Evolutionary conservation across 2,329 filamentous ascomycete genomes (phyloP).

Genomic region (Neofusicoccum ribis): DNA sequence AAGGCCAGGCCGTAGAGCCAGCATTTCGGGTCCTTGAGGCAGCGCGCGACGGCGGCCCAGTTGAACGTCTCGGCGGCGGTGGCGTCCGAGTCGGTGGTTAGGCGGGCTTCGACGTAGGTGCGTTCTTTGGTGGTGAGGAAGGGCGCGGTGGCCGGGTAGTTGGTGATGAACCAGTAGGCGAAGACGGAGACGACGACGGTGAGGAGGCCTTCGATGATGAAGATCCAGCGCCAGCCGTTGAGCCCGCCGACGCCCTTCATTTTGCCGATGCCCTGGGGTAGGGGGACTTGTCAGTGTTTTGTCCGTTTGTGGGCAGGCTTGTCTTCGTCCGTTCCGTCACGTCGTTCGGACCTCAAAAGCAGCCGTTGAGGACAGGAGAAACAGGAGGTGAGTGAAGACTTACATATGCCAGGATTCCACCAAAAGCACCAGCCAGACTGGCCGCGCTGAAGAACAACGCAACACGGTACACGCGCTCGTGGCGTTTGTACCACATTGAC

Average conservation of each 20-base stretch:
- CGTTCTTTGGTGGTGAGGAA: constrained; percentile 58
- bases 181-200: constrained; percentile 36
- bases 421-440: constrained; percentile 61
- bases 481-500: constrained; percentile 63
- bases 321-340: not conserved
- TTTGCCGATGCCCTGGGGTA: constrained; percentile 54
- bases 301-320: not conserved
- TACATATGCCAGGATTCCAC: constrained; percentile 56
- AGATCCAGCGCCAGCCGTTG: constrained; percentile 44
- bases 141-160: constrained; percentile 61
- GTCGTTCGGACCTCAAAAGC: not conserved
- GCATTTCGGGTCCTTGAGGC: constrained; percentile 66
- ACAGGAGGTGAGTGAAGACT: not conserved
- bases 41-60: constrained; percentile 65
- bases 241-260: constrained; percentile 56
- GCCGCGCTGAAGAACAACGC: constrained; percentile 62
- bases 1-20: constrained; percentile 73
- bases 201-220: constrained; percentile 40
- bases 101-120: constrained; percentile 59
- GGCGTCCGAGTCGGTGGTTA: constrained; percentile 69
- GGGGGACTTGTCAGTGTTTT: not conserved
- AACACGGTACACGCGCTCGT: constrained; percentile 60
- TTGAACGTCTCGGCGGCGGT: constrained; percentile 67
- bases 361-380: not conserved
- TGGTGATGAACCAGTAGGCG: constrained; percentile 62